These are phyloP conservation scores for Bipolaris oryzae DNA, from an alignment of 2,329 filamentous ascomycete species.

Conservation along the genomic window DNA sequence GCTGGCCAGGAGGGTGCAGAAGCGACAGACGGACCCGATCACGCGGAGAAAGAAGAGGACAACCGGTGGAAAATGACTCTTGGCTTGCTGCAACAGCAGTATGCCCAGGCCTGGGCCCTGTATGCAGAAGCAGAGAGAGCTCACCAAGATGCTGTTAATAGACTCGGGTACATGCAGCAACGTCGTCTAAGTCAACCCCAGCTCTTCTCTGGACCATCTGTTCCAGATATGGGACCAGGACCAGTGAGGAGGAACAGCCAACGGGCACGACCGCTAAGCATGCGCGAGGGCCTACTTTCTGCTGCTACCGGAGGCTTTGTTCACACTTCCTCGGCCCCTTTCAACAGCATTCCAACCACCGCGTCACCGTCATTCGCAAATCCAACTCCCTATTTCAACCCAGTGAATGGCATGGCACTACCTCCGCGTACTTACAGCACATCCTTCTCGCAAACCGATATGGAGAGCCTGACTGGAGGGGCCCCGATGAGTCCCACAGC, in stretches of 20 bases:
- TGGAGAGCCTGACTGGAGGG: slow-evolving; percentile 65
- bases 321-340: slow-evolving; percentile 49
- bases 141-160: slow-evolving; percentile 49
- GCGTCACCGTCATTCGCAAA: slow-evolving; percentile 60
- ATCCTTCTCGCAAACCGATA: slow-evolving; percentile 64
- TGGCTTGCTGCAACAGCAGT: slow-evolving; percentile 60
- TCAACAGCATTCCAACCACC: slow-evolving; percentile 55
- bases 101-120: slow-evolving; percentile 46
- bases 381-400: slow-evolving; percentile 60
- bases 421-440: slow-evolving; percentile 34
- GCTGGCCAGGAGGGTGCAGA: slow-evolving; percentile 51
- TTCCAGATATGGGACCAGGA: slow-evolving; percentile 37
- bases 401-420: slow-evolving; percentile 67
- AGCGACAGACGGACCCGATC: slow-evolving; percentile 50
- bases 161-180: slow-evolving; percentile 49
- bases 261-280: slow-evolving; percentile 48
- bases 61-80: slow-evolving; percentile 63
- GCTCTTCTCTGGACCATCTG: slow-evolving; percentile 41
- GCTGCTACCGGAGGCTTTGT: slow-evolving; percentile 43
- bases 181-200: slow-evolving; percentile 49
- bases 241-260: slow-evolving; percentile 48
- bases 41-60: slow-evolving; percentile 54
- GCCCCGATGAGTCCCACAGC: slow-evolving; percentile 80
- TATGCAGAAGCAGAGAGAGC: slow-evolving; percentile 47
- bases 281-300: slow-evolving; percentile 44